Evolutionary conservation across 2,329 filamentous ascomycete species (phyloP).

Genomic region (Fusarium chuoi): DNA sequence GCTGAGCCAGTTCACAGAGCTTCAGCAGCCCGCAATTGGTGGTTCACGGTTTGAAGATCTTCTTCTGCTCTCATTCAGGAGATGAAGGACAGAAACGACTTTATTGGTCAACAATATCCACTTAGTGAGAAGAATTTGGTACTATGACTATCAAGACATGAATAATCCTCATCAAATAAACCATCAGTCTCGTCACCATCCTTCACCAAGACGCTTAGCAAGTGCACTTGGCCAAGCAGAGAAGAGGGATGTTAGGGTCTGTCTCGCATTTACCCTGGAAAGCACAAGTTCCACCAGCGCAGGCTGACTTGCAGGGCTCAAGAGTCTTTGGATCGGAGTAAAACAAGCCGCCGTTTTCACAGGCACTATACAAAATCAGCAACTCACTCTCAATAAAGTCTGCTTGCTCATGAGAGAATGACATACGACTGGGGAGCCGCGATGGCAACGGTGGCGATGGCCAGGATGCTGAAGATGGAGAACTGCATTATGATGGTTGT

Average conservation of each 20-base stretch:
- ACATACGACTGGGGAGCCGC: slow-evolving; percentile 14
- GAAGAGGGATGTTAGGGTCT: neutral
- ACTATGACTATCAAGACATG: no score
- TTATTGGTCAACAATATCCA: rapidly evolving
- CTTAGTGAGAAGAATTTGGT: rapidly evolving
- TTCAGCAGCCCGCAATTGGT: rapidly evolving
- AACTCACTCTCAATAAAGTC: rapidly evolving
- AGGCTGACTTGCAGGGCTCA: slow-evolving; percentile 15
- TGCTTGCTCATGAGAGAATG: rapidly evolving
- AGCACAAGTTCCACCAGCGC: slow-evolving; percentile 7
- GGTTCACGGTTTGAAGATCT: slow-evolving; percentile 1
- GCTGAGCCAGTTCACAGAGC: neutral
- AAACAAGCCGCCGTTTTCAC: neutral
- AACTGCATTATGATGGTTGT: slow-evolving; percentile 1
- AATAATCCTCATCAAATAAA: neutral
- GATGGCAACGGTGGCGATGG: neutral
- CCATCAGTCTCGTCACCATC: rapidly evolving
- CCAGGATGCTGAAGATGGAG: slow-evolving; percentile 7
- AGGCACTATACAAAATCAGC: neutral
- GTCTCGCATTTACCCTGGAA: neutral
- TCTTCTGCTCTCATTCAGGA: neutral
- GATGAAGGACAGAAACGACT: rapidly evolving
- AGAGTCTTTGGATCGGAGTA: slow-evolving; percentile 24
- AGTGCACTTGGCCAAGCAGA: neutral
- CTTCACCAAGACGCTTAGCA: neutral